Base-by-base conservation (phyloP, 108 stramenopile genomes). In the Schizochytrium sp. region DNA sequence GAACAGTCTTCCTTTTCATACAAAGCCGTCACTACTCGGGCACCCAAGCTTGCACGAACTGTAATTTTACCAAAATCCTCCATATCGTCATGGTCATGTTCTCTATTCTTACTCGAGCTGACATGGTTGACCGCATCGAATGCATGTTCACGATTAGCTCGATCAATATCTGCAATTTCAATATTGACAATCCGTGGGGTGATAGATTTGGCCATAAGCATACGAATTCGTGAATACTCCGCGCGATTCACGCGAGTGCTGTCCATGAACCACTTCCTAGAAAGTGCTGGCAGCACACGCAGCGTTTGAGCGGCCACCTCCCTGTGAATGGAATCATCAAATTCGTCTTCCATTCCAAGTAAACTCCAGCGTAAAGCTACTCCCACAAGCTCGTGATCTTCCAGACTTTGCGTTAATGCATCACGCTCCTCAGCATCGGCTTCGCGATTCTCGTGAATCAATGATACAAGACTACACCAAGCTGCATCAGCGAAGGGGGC, bases 1-100 rank as follows among this genome's bases (percentile, higher is more conserved):
- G 76, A 41, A 46, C 46, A 61, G 40, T 90, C 90, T n/a, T 90
- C 90, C n/a, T 64, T 28, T 1, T 44, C 88, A 50, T 88, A 90
- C 3, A 53, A 45, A 42, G 89, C 89, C 59, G 76, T 83, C 5
- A 83, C 76, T 40, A 55, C 28, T 13, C 76, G 76, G n/a, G 76
- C 76, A 13, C 53, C 53, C 15, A 40, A 47, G 76, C 76, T 83
- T 53, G 76, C 53, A 13, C 50, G 53, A n/a, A 83, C 76, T 5
- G 76, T 83, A 40, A 83, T 49, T 40, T 49, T 17, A 5, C 76
- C 76, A 55, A 55, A 49, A 42, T 83, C 76, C 47, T 83, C 76
- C 10, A 55, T n/a, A 10, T 42, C 76, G 12, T 55, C 76, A 8
- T 49, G 50, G 5, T 17, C 15, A 47, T 38, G 50, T n/a, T 46